Evolutionary conservation across 2,329 filamentous ascomycete genomes (phyloP).

Genomic region (Cladosporium sp.): DNA sequence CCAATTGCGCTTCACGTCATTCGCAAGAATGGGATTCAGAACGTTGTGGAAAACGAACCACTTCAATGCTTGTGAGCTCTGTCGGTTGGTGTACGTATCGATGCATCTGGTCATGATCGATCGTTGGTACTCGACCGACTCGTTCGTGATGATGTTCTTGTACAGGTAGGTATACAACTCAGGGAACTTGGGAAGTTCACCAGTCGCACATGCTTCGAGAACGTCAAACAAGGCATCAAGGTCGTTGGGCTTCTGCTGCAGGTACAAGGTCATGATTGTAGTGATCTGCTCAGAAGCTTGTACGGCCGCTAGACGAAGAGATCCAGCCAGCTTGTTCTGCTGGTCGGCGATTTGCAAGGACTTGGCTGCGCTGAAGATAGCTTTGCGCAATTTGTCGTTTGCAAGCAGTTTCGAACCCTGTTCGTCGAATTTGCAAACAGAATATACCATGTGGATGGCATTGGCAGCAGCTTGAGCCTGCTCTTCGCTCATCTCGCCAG

Average conservation of each 20-base stretch:
- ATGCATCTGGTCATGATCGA: constrained; percentile 78
- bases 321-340: constrained; percentile 62
- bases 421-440: constrained; percentile 64
- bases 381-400: constrained; percentile 54
- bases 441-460: constrained; percentile 77
- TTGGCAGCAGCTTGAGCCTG: constrained; percentile 72
- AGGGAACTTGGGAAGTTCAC: constrained; percentile 74
- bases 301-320: constrained; percentile 76
- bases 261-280: constrained; percentile 74
- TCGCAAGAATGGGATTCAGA: constrained; percentile 92
- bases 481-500: constrained; percentile 59
- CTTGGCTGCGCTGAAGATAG: constrained; percentile 63
- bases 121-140: constrained; percentile 82
- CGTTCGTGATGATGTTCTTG: constrained; percentile 73
- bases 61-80: constrained; percentile 81
- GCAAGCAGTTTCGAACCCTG: constrained; percentile 63
- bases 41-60: constrained; percentile 88
- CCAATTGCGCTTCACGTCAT: constrained; percentile 88
- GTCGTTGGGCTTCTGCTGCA: constrained; percentile 62
- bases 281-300: constrained; percentile 88
- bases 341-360: constrained; percentile 73
- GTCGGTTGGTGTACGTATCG: constrained; percentile 76
- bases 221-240: constrained; percentile 78
- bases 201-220: constrained; percentile 76
- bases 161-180: constrained; percentile 80